Evolutionary conservation across 2,329 filamentous ascomycete genomes (phyloP).

Genomic region (Alternaria viburni): DNA sequence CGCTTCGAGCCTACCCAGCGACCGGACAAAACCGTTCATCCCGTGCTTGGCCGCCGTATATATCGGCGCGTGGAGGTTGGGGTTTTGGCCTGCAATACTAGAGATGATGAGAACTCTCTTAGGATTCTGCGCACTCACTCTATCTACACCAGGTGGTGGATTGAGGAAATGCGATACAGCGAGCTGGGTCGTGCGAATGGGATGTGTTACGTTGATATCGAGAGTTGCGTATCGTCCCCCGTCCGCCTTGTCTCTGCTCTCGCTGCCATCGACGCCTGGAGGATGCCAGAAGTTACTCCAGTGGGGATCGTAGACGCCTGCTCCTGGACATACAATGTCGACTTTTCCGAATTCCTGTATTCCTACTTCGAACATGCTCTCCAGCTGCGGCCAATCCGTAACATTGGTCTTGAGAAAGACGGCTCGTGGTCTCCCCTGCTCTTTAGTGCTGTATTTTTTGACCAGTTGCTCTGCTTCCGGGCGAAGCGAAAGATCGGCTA

Average conservation of each 20-base stretch:
- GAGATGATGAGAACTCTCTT: conserved; percentile 55
- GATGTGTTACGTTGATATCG: conserved; percentile 58
- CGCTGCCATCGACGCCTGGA: conserved; percentile 41
- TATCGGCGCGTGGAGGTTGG: conserved; percentile 44
- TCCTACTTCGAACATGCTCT: conserved; percentile 40
- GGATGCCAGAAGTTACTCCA: conserved; percentile 59
- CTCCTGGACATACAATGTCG: conserved; percentile 58
- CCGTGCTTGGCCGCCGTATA: conserved; percentile 57
- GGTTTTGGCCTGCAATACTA: conserved; percentile 53
- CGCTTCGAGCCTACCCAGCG: conserved; percentile 57
- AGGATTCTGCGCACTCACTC: conserved; percentile 48
- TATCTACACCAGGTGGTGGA: conserved; percentile 31
- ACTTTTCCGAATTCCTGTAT: conserved; percentile 41
- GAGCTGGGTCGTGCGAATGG: conserved; percentile 55
- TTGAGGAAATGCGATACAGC: conserved; percentile 55
- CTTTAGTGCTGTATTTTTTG: conserved; percentile 30
- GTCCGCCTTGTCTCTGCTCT: conserved; percentile 42
- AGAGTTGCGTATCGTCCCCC: conserved; percentile 42
- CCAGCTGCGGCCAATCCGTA: conserved; percentile 43
- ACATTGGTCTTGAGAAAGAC: conserved; percentile 55
- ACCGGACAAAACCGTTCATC: conserved; percentile 57
- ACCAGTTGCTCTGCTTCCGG: conserved; percentile 56
- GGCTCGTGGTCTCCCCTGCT: conserved; percentile 39
- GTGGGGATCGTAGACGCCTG: conserved; percentile 57
- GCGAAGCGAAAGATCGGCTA: conserved; percentile 56